Base-by-base conservation (phyloP, 2,329 filamentous ascomycete species). In the Aspergillaceae sp. region DNA sequence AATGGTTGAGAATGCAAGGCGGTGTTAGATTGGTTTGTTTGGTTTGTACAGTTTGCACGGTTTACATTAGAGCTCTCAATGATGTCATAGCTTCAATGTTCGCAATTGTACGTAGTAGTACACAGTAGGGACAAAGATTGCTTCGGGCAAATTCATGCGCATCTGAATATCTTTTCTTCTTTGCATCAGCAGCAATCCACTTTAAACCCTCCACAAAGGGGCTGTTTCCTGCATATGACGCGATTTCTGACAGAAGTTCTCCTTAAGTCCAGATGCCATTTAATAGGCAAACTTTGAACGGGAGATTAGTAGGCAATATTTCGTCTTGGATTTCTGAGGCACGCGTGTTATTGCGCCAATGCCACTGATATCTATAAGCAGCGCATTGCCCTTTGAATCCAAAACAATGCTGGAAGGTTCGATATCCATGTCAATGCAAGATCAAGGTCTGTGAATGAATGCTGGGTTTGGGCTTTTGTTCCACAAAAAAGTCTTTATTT, bases 241-340 rank as follows among this genome's bases (percentile, higher is more conserved):
- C 47, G 11, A 57, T 52, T 29, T 51, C 48, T 2, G 41, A 52
- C 36, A 56, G 47, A 48, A 56, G 42, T 37, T 49, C 56, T 28
- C 57, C 55, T 36, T 54, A 58, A 7, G 53, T 50, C 55, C 53
- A 60, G 11, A 44, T 27, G 36, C 57, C 56, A 40, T 56, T 56
- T 19, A 26, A 33, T 51, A 26, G 48, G 37, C 52, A 52, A 38
- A 48, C 27, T 41, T 57, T 29, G 29, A 56, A 56, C 7, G 52
- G 48, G 41, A 55, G 49, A 37, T 54, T 47, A 44, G 46, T 43
- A 27, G 49, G 55, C 11, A 44, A 50, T 41, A 47, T 47, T 28
- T 54, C 48, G 48, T 54, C 41, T 45, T 27, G 48, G 34, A 56
- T 56, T 42, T 61, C 55, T 41, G 55, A 52, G 7, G 55, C 28